Base-by-base conservation (phyloP, 78 protist species). In the Pigoraptor vietnamica region DNA sequence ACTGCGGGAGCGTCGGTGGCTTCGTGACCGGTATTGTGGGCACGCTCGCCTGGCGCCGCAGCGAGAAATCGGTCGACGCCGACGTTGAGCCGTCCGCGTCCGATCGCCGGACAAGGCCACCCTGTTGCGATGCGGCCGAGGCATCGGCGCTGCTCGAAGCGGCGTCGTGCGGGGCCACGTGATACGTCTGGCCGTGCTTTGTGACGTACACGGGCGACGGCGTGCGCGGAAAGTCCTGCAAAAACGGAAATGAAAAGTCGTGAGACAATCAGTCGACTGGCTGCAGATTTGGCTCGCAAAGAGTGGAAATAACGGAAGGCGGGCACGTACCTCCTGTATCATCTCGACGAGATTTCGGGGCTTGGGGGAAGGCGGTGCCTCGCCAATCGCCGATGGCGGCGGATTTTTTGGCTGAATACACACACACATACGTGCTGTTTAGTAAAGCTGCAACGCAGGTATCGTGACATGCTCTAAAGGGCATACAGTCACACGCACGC, bases 191-290 rank as follows among this genome's bases (percentile, higher is more conserved):
- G 84, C 1, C 6, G 35, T 25, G 84, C 21, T 79, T 79, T 2
- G 10, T 79, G 84, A 79, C 84, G n/a, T 79, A 79, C 35, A 79
- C 84, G n/a, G 84, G 84, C 84, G 84, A 79, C 32, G 84, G 84
- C 32, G 84, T 79, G 32, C 84, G 23, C 34, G 84, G 84, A 79
- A 79, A 79, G n/a, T 79, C 84, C 84, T 79, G 14, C 6, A 48
- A 48, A 48, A 14, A 48, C 29, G 67, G 67, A 48, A 48, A 48
- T 14, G 14, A 48, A 48, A 48, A 14, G 67, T 21, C 6, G 67
- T 21, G 67, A 48, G 67, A 48, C 29, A 48, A n/a, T n/a, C n/a
- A n/a, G n/a, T n/a, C n/a, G n/a, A n/a, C n/a, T n/a, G n/a, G n/a
- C n/a, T n/a, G n/a, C n/a, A n/a, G n/a, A n/a, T n/a, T n/a, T n/a